phyloP scores from a whole-genome alignment of 345 rosid species.

The Lepidium aucheri region DNA sequence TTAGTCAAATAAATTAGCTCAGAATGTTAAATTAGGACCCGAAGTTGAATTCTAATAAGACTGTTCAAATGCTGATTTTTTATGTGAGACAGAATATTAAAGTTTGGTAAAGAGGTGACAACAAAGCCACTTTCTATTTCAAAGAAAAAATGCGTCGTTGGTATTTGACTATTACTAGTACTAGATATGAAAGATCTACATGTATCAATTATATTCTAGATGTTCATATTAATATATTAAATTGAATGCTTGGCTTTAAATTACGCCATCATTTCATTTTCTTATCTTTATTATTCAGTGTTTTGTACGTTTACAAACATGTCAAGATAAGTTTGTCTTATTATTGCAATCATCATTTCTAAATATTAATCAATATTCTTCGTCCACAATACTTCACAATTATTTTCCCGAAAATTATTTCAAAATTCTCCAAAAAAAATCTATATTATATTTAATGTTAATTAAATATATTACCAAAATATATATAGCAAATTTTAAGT shows the following conservation, averaged over 20 bases:
- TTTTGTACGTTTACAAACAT: neutral
- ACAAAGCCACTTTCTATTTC: conserved; percentile 7
- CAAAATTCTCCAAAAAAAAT: neutral
- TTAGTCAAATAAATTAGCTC: neutral
- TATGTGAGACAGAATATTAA: neutral
- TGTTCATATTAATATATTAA: neutral
- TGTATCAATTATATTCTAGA: neutral
- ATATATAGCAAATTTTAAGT: neutral
- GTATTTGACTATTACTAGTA: conserved; percentile 7
- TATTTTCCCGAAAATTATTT: neutral
- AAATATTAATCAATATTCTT: neutral
- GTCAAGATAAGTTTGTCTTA: neutral
- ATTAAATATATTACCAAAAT: neutral
- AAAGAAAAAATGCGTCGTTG: neutral
- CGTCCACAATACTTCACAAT: neutral
- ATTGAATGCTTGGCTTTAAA: neutral
- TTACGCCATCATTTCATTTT: conserved; percentile 2
- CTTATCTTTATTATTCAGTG: neutral
- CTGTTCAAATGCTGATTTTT: neutral
- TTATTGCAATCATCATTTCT: neutral
- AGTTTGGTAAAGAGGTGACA: conserved; percentile 11
- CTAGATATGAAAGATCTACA: neutral
- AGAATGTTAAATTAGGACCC: conserved; percentile 4
- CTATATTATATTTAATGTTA: neutral
- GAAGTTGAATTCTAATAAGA: neutral